Conservation (phyloP, 805 yeast genomes). For the Schwanniomyces sp. region DNA sequence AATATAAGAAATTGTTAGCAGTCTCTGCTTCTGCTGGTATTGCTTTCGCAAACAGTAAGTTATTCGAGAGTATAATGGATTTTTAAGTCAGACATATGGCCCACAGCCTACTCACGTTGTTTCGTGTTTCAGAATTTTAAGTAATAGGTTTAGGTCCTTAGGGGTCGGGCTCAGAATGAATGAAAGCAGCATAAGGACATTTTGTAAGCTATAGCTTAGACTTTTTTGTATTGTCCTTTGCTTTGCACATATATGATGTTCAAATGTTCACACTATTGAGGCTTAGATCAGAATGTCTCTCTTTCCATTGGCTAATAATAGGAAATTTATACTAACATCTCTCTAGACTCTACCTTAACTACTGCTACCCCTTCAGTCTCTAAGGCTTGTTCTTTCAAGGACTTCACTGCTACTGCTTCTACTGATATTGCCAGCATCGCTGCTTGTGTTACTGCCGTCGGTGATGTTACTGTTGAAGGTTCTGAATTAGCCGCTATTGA, state of each 20-base stretch:
- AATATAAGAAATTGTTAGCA: slow-evolving; percentile 52
- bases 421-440: slow-evolving; percentile 72
- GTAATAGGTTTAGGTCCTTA: background rate
- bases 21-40: slow-evolving; percentile 51
- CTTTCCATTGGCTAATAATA: background rate
- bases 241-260: background rate
- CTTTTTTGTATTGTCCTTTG: background rate
- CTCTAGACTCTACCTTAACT: slow-evolving; percentile 46
- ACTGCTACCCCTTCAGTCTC: slow-evolving; percentile 56
- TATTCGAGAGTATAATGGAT: background rate
- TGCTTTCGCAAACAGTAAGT: slow-evolving; percentile 34
- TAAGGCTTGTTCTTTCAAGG: slow-evolving; percentile 62
- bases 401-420: slow-evolving; percentile 75
- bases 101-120: background rate
- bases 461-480: slow-evolving; percentile 74
- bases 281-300: background rate
- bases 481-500: slow-evolving; percentile 56
- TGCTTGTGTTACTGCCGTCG: slow-evolving; percentile 76
- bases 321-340: slow-evolving; percentile 4
- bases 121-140: background rate
- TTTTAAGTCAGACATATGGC: background rate
- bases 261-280: background rate
- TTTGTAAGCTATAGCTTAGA: background rate
- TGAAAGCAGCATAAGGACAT: background rate
- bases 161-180: background rate